phyloP scores from a whole-genome alignment of 1,139 yeast genomes.

The Saccharomyces uvarum region DNA sequence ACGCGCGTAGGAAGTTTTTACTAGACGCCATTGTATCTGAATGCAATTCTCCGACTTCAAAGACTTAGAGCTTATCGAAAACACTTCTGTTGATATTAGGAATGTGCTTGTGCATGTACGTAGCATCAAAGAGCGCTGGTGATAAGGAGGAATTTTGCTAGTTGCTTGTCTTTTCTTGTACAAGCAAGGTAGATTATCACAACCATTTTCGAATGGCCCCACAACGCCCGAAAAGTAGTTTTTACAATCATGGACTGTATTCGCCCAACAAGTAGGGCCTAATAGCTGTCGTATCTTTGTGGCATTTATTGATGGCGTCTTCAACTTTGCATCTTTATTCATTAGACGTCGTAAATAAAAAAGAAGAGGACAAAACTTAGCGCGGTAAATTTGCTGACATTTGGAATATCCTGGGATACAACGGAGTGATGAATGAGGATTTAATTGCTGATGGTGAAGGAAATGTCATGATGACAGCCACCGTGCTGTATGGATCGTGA shows the following conservation, averaged over 20 bases:
- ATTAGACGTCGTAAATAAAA: neutral
- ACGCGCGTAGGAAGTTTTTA: neutral
- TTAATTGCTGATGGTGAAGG: neutral
- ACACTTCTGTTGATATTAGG: neutral
- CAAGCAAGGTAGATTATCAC: neutral
- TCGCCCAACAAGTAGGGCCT: neutral
- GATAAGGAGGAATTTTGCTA: neutral
- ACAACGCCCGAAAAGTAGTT: neutral
- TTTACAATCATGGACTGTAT: neutral
- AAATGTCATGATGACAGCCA: neutral
- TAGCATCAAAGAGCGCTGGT: neutral
- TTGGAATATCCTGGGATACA: neutral
- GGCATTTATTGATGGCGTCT: neutral
- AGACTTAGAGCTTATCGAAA: neutral
- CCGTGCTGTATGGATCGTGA: neutral
- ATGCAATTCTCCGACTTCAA: neutral
- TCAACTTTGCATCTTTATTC: neutral
- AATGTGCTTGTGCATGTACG: neutral
- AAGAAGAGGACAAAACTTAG: neutral
- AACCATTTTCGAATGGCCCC: neutral
- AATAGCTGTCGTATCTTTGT: neutral
- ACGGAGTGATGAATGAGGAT: neutral
- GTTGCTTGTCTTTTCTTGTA: neutral
- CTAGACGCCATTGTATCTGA: neutral
- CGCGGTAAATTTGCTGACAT: neutral